Percentiles rank a stretch among this genome's conserved stretches.
These are phyloP conservation scores for Metschnikowia corniflorae DNA, from an alignment of 805 yeast genomes.

Conservation along the genomic window DNA sequence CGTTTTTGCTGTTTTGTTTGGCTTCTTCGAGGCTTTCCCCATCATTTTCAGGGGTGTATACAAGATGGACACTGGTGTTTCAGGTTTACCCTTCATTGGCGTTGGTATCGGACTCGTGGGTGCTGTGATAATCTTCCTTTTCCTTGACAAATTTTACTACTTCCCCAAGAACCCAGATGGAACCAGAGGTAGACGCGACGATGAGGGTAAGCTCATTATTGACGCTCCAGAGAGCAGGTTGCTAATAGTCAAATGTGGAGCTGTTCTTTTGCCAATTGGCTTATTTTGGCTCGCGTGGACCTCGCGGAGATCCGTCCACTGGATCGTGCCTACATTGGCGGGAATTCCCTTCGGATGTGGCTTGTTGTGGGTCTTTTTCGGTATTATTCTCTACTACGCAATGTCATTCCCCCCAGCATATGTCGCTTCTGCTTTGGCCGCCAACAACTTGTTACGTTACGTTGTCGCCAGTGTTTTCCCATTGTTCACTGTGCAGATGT, in stretches of 20 bases:
- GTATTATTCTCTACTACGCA: slow-evolving; percentile 65
- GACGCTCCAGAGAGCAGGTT: slow-evolving; percentile 61
- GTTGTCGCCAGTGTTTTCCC: slow-evolving; percentile 77
- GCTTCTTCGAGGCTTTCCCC: slow-evolving; percentile 78
- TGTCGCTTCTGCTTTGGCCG: slow-evolving; percentile 87
- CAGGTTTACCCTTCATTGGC: slow-evolving; percentile 69
- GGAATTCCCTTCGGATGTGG: slow-evolving; percentile 82
- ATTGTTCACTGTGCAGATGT: slow-evolving; percentile 82
- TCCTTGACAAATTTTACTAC: slow-evolving; percentile 45
- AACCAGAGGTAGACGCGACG: slow-evolving; percentile 52
- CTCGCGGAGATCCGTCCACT: slow-evolving; percentile 54
- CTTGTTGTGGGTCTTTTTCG: slow-evolving; percentile 65
- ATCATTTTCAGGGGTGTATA: slow-evolving; percentile 67
- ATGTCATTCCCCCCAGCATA: slow-evolving; percentile 69
- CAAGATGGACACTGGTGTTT: slow-evolving; percentile 53
- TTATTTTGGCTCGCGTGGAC: slow-evolving; percentile 86
- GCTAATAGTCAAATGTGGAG: slow-evolving; percentile 62
- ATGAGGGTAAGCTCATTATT: slow-evolving; percentile 50
- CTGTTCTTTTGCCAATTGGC: slow-evolving; percentile 60
- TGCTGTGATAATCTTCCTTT: slow-evolving; percentile 52
- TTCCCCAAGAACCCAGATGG: slow-evolving; percentile 64
- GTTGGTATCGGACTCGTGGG: slow-evolving; percentile 64
- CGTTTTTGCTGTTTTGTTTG: slow-evolving; percentile 73
- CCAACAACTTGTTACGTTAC: slow-evolving; percentile 78
- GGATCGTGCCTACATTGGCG: slow-evolving; percentile 73